phyloP scores from a whole-genome alignment of 768 basidiomycete species.

The Amanita rimosa region DNA sequence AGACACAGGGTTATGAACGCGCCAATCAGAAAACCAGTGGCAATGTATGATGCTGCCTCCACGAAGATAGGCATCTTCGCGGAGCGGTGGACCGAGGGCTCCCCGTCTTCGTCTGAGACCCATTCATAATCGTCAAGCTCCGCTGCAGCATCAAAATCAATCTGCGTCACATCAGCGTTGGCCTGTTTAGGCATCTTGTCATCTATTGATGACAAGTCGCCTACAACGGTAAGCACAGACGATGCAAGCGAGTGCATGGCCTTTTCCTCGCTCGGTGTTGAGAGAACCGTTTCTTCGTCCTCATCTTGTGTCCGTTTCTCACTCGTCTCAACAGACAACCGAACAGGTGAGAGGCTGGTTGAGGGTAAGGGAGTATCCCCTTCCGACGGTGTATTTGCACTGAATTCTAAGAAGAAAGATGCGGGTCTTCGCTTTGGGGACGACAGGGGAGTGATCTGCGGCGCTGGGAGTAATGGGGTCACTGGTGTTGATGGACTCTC shows the following conservation, averaged over 20 bases:
- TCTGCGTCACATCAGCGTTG: neutral
- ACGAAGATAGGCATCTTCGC: conserved; percentile 14
- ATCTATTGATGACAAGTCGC: neutral
- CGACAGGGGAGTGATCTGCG: neutral
- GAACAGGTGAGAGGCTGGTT: neutral
- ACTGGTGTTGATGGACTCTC: neutral
- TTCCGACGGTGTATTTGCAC: neutral
- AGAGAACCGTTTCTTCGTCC: neutral
- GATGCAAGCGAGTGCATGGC: neutral
- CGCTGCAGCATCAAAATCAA: neutral
- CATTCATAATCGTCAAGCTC: conserved; percentile 1
- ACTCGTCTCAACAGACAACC: neutral
- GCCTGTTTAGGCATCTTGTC: neutral
- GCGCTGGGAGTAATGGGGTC: neutral
- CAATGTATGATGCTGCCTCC: conserved; percentile 31
- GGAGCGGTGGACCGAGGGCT: neutral
- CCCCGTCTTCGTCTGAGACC: conserved; percentile 3
- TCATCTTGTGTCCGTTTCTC: neutral
- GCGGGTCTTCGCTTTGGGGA: neutral
- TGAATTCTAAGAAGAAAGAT: neutral
- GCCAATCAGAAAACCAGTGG: conserved; percentile 45
- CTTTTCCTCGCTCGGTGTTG: neutral
- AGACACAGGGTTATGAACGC: conserved; percentile 41
- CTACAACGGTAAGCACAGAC: neutral
- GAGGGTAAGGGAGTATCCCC: neutral